These are phyloP conservation scores for Nosema granulosis DNA, from an alignment of 371 early-diverging fungal species.

Conservation along the genomic window DNA sequence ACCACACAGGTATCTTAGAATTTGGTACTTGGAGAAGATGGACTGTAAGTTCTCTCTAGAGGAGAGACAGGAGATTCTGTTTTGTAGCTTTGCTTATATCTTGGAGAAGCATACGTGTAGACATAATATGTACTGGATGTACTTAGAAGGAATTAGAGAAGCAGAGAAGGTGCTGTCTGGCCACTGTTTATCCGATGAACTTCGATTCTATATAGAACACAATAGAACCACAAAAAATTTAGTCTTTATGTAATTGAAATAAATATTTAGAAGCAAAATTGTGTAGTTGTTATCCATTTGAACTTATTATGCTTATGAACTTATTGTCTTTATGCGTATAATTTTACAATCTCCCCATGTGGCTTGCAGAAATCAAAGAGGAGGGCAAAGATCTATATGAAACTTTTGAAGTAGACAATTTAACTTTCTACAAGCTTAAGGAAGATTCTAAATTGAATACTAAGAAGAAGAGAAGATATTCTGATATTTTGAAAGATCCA, in stretches of 20 bases:
- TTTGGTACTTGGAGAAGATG: conserved; percentile 22
- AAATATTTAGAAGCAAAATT: conserved; percentile 14
- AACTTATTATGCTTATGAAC: background rate
- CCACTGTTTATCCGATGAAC: background rate
- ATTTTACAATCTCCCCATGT: conserved; percentile 22
- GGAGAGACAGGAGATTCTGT: conserved; percentile 27
- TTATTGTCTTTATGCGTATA: background rate
- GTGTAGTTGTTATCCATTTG: background rate
- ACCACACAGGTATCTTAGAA: conserved; percentile 25
- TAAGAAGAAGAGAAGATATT: conserved; percentile 49
- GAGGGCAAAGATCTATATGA: conserved; percentile 29
- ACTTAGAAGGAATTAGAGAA: conserved; percentile 32
- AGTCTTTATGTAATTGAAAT: background rate
- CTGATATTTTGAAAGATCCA: conserved; percentile 58
- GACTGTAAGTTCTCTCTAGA: background rate
- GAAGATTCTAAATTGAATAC: conserved; percentile 7
- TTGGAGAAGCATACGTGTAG: conserved; percentile 30
- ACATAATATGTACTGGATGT: conserved; percentile 25
- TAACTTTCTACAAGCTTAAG: conserved; percentile 40
- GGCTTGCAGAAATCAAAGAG: conserved; percentile 10
- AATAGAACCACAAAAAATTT: conserved; percentile 5
- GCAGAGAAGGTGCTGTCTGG: conserved; percentile 21
- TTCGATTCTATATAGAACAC: conserved; percentile 38
- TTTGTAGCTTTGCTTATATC: conserved; percentile 39
- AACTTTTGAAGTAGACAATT: conserved; percentile 35